A percentile compares a stretch with the other conserved stretches of the same genome.
phyloP scores from a whole-genome alignment of 352 stramenopile species.

The Aphanomyces cochlioides region DNA sequence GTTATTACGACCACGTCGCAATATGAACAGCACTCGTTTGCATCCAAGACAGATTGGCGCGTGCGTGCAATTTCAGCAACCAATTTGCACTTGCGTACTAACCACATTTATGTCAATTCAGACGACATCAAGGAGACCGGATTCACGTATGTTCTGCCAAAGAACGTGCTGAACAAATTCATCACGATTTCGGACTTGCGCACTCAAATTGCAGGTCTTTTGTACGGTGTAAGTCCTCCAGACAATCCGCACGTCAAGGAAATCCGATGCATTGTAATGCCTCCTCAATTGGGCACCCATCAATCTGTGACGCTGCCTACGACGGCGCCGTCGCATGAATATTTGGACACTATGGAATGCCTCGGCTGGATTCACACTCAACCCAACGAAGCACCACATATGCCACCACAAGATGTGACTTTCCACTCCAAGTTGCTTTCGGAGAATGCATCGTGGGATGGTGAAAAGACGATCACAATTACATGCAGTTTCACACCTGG shows the following conservation, averaged over 20 bases:
- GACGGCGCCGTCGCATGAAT: conserved; percentile 94
- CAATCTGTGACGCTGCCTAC: conserved; percentile 97
- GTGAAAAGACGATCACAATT: conserved; percentile 97
- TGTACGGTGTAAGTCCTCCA: conserved; percentile 98
- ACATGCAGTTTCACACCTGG: conserved; percentile 99
- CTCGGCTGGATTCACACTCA: conserved; percentile 99
- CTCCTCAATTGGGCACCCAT: conserved; percentile 98
- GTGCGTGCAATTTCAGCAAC: conserved; percentile 98
- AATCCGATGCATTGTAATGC: conserved; percentile 98
- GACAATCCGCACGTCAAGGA: conserved; percentile 99
- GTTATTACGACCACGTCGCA: conserved; percentile 98
- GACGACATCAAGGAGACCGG: conserved; percentile 97
- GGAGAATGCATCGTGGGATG: conserved; percentile 95
- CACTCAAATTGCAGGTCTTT: conserved; percentile 97
- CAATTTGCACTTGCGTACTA: conserved; percentile 98
- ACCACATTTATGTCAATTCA: conserved; percentile 99
- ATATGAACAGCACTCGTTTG: conserved; percentile 99
- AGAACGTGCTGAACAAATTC: conserved; percentile 99
- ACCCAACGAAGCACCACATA: conserved; percentile 96
- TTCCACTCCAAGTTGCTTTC: conserved; percentile 96
- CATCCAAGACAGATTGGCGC: conserved; percentile 99
- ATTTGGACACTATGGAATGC: conserved; percentile 96
- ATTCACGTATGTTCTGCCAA: conserved; percentile 99
- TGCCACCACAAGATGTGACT: conserved; percentile 95
- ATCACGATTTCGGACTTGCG: conserved; percentile 97